These are phyloP conservation scores for Eucalyptus urophylla DNA, from an alignment of 345 rosid genomes.

Conservation along the genomic window DNA sequence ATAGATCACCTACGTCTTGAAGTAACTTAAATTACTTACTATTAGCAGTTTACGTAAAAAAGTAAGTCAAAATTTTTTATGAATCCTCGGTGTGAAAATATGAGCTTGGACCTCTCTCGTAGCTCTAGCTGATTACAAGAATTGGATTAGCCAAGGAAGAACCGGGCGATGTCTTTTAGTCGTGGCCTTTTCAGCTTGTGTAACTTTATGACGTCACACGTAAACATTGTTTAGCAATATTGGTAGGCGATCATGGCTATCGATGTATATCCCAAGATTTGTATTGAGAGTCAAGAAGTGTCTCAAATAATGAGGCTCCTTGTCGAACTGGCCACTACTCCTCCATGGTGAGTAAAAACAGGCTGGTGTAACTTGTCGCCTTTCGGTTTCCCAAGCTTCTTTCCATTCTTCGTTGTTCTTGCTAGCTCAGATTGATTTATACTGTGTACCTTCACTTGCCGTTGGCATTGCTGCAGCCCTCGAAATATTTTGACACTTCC, in stretches of 20 bases:
- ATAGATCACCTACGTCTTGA: neutral
- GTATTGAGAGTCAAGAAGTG: neutral
- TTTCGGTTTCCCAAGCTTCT: neutral
- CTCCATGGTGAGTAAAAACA: neutral
- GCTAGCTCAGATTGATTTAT: neutral
- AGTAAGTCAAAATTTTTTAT: accelerated
- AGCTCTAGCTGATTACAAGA: neutral
- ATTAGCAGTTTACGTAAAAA: neutral
- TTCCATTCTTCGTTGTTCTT: neutral
- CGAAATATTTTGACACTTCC: neutral
- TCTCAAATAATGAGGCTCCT: neutral
- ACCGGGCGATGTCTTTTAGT: neutral
- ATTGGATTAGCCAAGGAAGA: neutral
- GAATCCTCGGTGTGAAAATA: neutral
- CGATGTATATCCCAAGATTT: neutral
- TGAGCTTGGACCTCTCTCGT: neutral
- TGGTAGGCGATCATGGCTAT: too few species aligned
- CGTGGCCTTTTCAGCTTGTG: neutral
- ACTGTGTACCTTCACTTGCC: neutral
- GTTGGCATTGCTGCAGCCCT: neutral
- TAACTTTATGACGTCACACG: neutral
- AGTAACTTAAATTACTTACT: neutral
- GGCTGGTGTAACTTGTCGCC: neutral
- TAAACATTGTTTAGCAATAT: neutral
- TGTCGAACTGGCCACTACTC: neutral